These are phyloP conservation scores for Fusarium longipes DNA, from an alignment of 2,329 filamentous ascomycete genomes.

Conservation along the genomic window DNA sequence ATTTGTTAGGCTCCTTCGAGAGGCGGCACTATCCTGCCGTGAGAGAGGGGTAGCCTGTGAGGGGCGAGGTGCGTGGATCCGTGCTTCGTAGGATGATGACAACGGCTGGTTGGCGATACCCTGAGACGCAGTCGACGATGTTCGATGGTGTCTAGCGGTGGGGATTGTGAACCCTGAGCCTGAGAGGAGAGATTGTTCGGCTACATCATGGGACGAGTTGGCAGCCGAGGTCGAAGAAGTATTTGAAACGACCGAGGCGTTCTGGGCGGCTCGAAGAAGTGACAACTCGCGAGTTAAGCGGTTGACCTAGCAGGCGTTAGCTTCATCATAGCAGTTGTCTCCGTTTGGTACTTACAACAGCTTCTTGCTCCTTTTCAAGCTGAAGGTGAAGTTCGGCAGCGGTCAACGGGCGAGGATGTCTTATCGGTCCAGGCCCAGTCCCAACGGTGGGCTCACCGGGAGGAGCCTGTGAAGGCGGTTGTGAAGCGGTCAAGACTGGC, in stretches of 20 bases:
- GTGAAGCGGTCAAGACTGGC: constrained; percentile 47
- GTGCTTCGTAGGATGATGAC: constrained; percentile 53
- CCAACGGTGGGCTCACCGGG: constrained; percentile 58
- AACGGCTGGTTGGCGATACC: constrained; percentile 54
- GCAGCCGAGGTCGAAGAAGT: constrained; percentile 70
- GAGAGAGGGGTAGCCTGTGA: constrained; percentile 59
- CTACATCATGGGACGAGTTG: constrained; percentile 61
- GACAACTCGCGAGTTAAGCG: constrained; percentile 90
- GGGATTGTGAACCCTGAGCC: constrained; percentile 69
- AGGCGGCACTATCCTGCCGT: constrained; percentile 67
- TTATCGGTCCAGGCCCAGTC: constrained; percentile 75
- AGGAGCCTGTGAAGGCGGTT: constrained; percentile 41
- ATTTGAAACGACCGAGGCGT: constrained; percentile 74
- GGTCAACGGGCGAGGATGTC: constrained; percentile 88
- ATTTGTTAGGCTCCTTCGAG: constrained; percentile 62
- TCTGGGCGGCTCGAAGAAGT: constrained; percentile 78
- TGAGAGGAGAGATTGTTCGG: constrained; percentile 65
- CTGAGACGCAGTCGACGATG: constrained; percentile 68
- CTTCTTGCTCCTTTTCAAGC: constrained; percentile 95
- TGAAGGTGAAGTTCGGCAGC: constrained; percentile 89
- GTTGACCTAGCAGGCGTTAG: constrained; percentile 74
- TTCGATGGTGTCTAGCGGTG: constrained; percentile 66
- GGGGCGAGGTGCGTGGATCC: constrained; percentile 59
- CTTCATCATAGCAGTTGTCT: background rate
- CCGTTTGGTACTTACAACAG: constrained; percentile 70